Evolutionary conservation across 768 basidiomycete species (phyloP).

Genomic region (Pisolithus sp.): DNA sequence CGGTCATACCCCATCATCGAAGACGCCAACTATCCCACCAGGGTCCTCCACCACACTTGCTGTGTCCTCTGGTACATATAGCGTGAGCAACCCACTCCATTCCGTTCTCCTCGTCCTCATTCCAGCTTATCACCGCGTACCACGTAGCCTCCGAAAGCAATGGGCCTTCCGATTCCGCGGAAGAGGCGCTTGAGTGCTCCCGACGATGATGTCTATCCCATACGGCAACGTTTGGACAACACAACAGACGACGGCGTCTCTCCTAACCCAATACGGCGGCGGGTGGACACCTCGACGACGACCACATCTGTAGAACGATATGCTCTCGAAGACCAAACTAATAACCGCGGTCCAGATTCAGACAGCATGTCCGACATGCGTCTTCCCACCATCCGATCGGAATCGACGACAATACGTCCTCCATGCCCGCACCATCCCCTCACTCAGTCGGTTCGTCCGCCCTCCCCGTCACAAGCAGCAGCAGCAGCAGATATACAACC

Average conservation of each 20-base stretch:
- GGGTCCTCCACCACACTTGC: background rate
- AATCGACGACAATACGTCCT: too few species aligned
- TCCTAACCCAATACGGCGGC: constrained; percentile 9
- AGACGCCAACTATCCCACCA: background rate
- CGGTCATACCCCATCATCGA: background rate
- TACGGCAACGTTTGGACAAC: constrained; percentile 10
- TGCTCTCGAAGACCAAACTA: background rate
- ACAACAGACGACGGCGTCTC: background rate
- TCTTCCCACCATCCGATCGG: background rate
- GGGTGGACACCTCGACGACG: constrained; percentile 4
- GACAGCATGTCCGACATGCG: background rate
- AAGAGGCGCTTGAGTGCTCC: constrained; percentile 10
- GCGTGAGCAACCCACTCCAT: constrained; percentile 1
- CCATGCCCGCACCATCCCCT: too few species aligned
- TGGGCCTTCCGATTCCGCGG: constrained; percentile 1
- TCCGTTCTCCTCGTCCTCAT: background rate
- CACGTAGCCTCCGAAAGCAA: constrained; percentile 13
- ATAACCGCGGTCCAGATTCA: background rate
- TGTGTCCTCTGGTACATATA: background rate
- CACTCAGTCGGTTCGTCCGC: too few species aligned
- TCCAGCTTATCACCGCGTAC: background rate
- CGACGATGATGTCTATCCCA: background rate
- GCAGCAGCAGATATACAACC: too few species aligned
- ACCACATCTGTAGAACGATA: background rate
- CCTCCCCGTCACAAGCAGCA: too few species aligned